phyloP scores from a whole-genome alignment of 176 grass and related monocot species.

The Dendrocalamus sinicus region DNA sequence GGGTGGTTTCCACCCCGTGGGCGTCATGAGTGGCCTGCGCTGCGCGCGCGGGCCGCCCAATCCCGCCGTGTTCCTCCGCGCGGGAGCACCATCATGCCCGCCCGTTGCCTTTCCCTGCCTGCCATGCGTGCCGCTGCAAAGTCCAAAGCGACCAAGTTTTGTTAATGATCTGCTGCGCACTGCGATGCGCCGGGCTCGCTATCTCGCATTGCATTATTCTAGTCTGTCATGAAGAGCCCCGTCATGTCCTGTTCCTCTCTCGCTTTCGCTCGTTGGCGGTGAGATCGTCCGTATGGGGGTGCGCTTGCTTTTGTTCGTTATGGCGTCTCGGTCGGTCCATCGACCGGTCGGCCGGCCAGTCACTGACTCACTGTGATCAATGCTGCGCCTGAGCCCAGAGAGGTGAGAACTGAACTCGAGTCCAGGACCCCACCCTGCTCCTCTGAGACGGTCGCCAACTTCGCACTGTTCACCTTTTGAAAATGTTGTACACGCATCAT shows the following conservation, averaged over 20 bases:
- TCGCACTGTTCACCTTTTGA: background rate
- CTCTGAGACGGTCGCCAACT: background rate
- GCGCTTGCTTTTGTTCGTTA: background rate
- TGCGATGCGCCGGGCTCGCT: background rate
- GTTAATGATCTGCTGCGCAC: background rate
- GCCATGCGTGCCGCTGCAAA: constrained; percentile 17
- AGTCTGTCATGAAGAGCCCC: too few species aligned
- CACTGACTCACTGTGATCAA: background rate
- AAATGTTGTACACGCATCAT: background rate
- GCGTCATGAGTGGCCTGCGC: constrained; percentile 33
- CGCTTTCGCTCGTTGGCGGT: background rate
- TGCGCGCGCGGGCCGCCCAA: constrained; percentile 15
- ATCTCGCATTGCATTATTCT: background rate
- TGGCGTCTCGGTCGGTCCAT: background rate
- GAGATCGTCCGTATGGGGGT: background rate
- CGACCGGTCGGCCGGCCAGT: background rate
- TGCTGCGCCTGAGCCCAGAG: background rate
- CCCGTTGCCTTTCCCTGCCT: constrained; percentile 10
- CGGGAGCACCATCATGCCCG: constrained; percentile 40
- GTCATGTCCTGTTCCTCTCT: background rate
- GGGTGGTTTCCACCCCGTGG: background rate
- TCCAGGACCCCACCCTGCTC: background rate
- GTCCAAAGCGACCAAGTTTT: background rate
- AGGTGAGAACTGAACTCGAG: background rate
- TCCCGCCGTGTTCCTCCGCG: constrained; percentile 38